Conservation (phyloP, 148 eudicot species). For the Camellia granthamiana region DNA sequence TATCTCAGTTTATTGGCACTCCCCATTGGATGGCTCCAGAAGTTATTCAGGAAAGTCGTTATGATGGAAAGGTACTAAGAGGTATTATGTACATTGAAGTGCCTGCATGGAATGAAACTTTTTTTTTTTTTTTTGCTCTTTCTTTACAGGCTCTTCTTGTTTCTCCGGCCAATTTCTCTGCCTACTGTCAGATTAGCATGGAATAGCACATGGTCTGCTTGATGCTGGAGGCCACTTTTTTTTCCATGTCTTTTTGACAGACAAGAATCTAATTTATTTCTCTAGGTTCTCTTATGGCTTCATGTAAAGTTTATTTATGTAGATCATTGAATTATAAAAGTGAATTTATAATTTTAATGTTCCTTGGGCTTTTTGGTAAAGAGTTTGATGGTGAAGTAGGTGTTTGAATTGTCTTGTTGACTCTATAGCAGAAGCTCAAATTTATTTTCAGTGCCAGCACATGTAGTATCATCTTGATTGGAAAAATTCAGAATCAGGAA, state of each 20-base stretch:
- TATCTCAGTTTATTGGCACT: conserved; percentile 86
- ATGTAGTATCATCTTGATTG: background rate
- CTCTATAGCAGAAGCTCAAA: background rate
- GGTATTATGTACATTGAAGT: conserved; percentile 31
- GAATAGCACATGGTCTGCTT: background rate
- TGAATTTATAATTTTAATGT: background rate
- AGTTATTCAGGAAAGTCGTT: conserved; percentile 98
- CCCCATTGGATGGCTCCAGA: conserved; percentile 99
- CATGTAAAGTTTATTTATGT: background rate
- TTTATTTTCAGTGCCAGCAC: background rate
- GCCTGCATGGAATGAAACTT: background rate
- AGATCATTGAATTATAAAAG: background rate
- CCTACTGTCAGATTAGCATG: background rate
- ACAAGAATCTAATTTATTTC: background rate
- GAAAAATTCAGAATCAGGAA: background rate
- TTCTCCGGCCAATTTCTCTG: background rate
- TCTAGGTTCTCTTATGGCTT: background rate
- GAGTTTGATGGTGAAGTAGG: background rate
- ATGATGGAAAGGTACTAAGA: conserved; percentile 90
- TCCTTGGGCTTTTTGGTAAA: background rate
- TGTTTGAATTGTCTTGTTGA: background rate
- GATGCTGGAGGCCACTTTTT: background rate
- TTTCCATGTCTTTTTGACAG: background rate
- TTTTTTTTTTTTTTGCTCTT: background rate
- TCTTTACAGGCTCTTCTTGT: background rate